Base-by-base conservation (phyloP, 225 moss, liverwort and hornwort species). In the Takakia lepidozioides region DNA sequence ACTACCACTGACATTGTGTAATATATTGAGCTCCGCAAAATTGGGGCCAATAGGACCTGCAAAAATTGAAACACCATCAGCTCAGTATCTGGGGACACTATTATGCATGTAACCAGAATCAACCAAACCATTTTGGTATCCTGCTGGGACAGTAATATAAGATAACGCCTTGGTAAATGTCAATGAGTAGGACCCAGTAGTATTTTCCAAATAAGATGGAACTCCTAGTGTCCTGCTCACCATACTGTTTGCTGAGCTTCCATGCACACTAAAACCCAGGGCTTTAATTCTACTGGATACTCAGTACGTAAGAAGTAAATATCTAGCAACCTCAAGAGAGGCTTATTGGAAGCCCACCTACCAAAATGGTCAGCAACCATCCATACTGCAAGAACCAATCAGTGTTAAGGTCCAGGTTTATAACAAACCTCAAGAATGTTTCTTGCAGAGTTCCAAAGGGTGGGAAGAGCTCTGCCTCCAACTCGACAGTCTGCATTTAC, bases 381-480 rank as follows among this genome's bases (percentile, higher is more conserved):
- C n/a, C 41, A 17, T 32, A 14, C 0, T 18, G n/a, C n/a, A n/a
- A n/a, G n/a, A n/a, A n/a, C n/a, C n/a, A n/a, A n/a, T n/a, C n/a
- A n/a, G n/a, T n/a, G n/a, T n/a, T n/a, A n/a, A n/a, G n/a, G n/a
- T n/a, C n/a, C n/a, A n/a, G n/a, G n/a, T n/a, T n/a, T n/a, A n/a
- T n/a, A n/a, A n/a, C 20, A 46, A 3, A 87, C 76, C 74, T 87
- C 77, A n/a, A 82, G 9, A 15, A 70, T 49, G 64, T 92, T 87
- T 49, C 74, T 68, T 1, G 66, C 63, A 41, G 64, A 71, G 52
- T 92, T 92, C 55, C 43, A 51, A 42, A 92, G 80, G 19, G 82
- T 85, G 25, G 92, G 92, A 38, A 92, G 55, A 38, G 87, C 82
- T 40, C 92, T 69, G 48, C 74, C 64, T 6, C 84, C 87, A 19